Percentiles rank a stretch among this genome's conserved stretches.
Conservation (phyloP, 345 rosid genomes). For the Populus tremula region DNA sequence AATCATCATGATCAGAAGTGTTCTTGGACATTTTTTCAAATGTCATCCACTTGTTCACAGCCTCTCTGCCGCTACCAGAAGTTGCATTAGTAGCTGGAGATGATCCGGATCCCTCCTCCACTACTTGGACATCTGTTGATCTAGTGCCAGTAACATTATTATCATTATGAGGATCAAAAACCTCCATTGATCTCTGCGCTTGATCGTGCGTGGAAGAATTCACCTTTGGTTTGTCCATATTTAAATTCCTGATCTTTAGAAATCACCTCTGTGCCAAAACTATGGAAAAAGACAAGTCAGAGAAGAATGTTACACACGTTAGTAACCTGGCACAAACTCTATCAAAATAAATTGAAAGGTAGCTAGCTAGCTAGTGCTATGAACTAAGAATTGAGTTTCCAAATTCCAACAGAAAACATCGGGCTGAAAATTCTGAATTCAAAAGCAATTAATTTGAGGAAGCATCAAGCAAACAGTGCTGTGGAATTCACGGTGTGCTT, state of each 20-base stretch:
- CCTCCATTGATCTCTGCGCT: conserved; percentile 31
- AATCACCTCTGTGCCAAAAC: background rate
- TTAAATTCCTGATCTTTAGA: background rate
- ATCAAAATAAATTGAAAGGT: background rate
- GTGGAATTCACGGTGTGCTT: background rate
- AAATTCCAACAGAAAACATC: background rate
- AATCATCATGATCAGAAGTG: background rate
- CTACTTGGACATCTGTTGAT: conserved; percentile 11
- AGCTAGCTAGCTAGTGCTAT: background rate
- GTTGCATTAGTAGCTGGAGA: conserved; percentile 4
- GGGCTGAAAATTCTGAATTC: too few species aligned
- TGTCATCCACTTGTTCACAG: conserved; percentile 66
- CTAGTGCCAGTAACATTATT: background rate
- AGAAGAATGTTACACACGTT: background rate
- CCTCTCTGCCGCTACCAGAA: conserved; percentile 16
- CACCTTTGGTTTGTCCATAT: background rate
- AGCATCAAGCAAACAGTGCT: background rate
- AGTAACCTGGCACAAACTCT: background rate
- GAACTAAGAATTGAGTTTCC: background rate
- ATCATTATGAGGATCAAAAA: conserved; percentile 28
- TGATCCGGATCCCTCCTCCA: conserved; percentile 9
- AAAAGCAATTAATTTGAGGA: too few species aligned
- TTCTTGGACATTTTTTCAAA: conserved; percentile 32
- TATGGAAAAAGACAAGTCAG: background rate
- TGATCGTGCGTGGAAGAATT: background rate